Evolutionary conservation across 768 basidiomycete genomes (phyloP), one percentile per base, ranked within the genome.

Genomic region (Tubosaeta sp.): DNA sequence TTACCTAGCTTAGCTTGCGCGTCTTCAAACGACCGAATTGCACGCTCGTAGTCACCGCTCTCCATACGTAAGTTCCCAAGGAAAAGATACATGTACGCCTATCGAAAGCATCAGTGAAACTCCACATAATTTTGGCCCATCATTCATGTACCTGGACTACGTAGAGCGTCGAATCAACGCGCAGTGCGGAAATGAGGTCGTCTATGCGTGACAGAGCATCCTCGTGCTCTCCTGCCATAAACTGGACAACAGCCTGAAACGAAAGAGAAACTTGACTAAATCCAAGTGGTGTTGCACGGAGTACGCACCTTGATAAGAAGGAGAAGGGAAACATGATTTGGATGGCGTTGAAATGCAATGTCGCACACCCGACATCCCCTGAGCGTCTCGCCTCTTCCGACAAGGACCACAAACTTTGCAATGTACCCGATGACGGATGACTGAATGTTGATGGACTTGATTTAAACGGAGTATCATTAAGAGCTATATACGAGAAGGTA

Each of bases 211-310:
- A 53, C 30, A 53, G 46, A 2, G 48, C 52, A 27, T 32, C 25
- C 8, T 16, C 21, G 12, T 52, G n/a, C 8, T 52, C 43, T 24
- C 54, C 54, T 5, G 42, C 46, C 51, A 52, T 44, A 16, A 41
- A 48, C 3, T 45, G 8, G 31, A 55, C 25, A 10, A 55, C 14
- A 3, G 50, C 50, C 54, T 52, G 12, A 25, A 7, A 32, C 14
- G 1, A 14, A 11, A 32, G 6, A 32, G 10, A 6, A 29, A 52
- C 16, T 14, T 24, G 6, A 1, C n/a, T n/a, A n/a, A n/a, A n/a
- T n/a, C n/a, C n/a, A n/a, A n/a, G n/a, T n/a, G n/a, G n/a, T n/a
- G 21, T 14, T 27, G 25, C 1, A 4, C 3, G 14, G 16, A 13
- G 22, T 6, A 27, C 31, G 9, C 0, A 49, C 49, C 47, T 54